phyloP scores from a whole-genome alignment of 2,329 filamentous ascomycete species.

The Chrysoporthe austroafricana region DNA sequence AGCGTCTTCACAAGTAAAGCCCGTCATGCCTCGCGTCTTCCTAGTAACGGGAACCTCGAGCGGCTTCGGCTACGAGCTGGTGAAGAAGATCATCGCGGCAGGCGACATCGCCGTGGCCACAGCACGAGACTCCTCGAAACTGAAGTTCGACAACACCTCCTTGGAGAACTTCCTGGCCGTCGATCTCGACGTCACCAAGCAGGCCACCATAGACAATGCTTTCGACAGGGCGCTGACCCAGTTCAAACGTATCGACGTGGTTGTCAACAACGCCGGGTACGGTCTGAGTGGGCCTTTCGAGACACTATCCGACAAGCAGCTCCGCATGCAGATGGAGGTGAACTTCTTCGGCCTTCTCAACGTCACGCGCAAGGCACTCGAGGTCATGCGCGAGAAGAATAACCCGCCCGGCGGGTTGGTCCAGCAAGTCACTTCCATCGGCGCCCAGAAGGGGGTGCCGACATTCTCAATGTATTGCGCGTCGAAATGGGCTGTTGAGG shows the following conservation, averaged over 20 bases:
- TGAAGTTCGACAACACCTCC: constrained; percentile 53
- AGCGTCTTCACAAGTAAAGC: neutral
- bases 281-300: constrained; percentile 42
- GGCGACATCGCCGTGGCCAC: constrained; percentile 57
- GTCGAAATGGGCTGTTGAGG: constrained; percentile 34
- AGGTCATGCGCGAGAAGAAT: constrained; percentile 36
- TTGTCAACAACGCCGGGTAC: constrained; percentile 42
- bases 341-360: constrained; percentile 36
- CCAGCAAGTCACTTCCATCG: constrained; percentile 32
- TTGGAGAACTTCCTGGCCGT: constrained; percentile 30
- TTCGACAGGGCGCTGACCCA: constrained; percentile 39
- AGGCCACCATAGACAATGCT: constrained; percentile 40
- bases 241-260: constrained; percentile 40
- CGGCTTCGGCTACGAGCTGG: constrained; percentile 54
- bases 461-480: constrained; percentile 34
- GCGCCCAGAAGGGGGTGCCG: constrained; percentile 29
- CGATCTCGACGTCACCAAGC: constrained; percentile 20
- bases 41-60: constrained; percentile 57
- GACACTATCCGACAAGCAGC: constrained; percentile 31
- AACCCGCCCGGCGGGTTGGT: constrained; percentile 34
- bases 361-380: constrained; percentile 34
- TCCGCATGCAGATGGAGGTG: constrained; percentile 36
- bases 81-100: constrained; percentile 46
- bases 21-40: constrained; percentile 47
- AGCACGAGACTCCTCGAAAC: constrained; percentile 45